A percentile compares a stretch with the other conserved stretches of the same genome.
Evolutionary conservation across 148 eudicot genomes (phyloP).

Genomic region (Chenopodium formosanum): DNA sequence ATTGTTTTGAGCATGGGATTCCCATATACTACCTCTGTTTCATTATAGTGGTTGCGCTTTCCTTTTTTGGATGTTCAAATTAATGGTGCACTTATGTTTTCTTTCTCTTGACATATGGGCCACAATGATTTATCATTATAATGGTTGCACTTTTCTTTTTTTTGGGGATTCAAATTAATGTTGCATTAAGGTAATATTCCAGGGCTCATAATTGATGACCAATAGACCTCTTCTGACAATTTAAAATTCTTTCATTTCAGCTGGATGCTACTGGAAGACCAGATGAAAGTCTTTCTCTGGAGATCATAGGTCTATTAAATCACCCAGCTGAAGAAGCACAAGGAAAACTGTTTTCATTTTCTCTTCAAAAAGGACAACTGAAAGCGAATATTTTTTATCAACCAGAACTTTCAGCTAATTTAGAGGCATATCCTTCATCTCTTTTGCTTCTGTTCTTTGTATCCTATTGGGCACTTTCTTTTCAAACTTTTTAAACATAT

Average conservation of each 20-base stretch:
- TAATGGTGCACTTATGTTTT: too few species aligned
- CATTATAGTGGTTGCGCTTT: too few species aligned
- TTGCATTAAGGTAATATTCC: background rate
- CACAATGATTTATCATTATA: too few species aligned
- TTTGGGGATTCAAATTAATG: background rate
- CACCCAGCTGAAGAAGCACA: slow-evolving; percentile 54
- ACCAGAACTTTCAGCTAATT: slow-evolving; percentile 68
- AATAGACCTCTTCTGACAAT: slow-evolving; percentile 10
- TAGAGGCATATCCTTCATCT: slow-evolving; percentile 57
- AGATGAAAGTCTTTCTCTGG: slow-evolving; percentile 86
- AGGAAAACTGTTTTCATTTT: slow-evolving; percentile 64
- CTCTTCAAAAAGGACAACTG: slow-evolving; percentile 94
- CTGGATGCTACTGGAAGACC: slow-evolving; percentile 94
- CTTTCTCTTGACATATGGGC: too few species aligned
- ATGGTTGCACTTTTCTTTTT: too few species aligned
- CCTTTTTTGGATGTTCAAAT: too few species aligned
- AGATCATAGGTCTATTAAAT: slow-evolving; percentile 60
- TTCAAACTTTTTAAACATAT: slow-evolving; percentile 1
- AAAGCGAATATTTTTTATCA: slow-evolving; percentile 69
- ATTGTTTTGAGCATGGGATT: background rate
- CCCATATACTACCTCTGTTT: background rate
- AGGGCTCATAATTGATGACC: background rate
- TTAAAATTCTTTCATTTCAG: slow-evolving; percentile 46
- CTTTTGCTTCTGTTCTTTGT: background rate
- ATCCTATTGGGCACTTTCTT: slow-evolving; percentile 7